Base-by-base conservation (phyloP, 164 flowering plant genomes). In the Nymphaea thermarum region DNA sequence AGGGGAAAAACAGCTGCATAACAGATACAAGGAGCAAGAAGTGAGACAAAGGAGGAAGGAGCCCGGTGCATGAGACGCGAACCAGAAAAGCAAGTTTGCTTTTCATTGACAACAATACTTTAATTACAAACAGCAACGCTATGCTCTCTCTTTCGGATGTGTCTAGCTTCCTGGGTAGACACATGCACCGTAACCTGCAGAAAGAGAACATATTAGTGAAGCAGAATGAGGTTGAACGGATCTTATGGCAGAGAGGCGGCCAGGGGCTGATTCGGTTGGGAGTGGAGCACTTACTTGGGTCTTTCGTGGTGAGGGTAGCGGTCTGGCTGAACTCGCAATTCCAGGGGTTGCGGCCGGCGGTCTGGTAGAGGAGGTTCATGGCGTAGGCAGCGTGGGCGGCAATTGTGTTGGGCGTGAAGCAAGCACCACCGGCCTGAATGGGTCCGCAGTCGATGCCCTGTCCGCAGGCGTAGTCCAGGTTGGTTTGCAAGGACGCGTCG, bases 291-390 rank as follows among this genome's bases (percentile, higher is more conserved):
- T 83, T 82, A 91, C 97, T 91, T 2, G 97, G 97, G 76, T 91
- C 82, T 12, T 63, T 65, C 60, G 96, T 83, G 4, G 89, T 76
- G 65, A 89, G 77, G 2, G 76, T 71, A 2, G 93, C 93, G 0
- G 93, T 84, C 25, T 86, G 86, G 11, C 83, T 79, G 82, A 87
- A 91, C 70, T 87, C 90, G 63, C 97, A 91, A 73, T 84, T 81
- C 91, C 85, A 83, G 17, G 90, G 86, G 71, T 84, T 84, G 71
- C 73, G 77, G 11, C 78, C 87, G 5, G 83, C 42, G 12, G 71
- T 75, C 71, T 89, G 97, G 71, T 85, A 91, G 68, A 85, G 83
- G 63, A 83, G 85, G 74, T 91, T 91, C 95, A 91, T 91, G 75
- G 93, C 95, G 68, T 71, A 91, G 59, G 97, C 78, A n/a, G 97